phyloP scores from a whole-genome alignment of 148 eudicot genomes.

The Chenopodium quinoa region DNA sequence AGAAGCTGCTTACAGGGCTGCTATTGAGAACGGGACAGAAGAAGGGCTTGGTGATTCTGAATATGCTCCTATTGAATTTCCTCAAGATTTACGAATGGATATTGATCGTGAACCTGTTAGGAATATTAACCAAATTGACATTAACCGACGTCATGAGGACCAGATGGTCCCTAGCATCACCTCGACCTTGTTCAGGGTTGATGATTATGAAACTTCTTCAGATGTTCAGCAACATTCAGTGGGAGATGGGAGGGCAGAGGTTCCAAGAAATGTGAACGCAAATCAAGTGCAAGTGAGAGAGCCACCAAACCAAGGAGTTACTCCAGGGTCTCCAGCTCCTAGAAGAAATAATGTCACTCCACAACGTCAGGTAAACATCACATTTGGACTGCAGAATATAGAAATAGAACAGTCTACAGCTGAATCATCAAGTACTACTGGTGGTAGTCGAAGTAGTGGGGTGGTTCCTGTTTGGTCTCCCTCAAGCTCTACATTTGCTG shows the following conservation, averaged over 20 bases:
- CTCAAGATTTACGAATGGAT: slow-evolving; percentile 75
- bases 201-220: slow-evolving; percentile 66
- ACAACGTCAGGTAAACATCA: slow-evolving; percentile 35
- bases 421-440: slow-evolving; percentile 63
- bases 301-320: slow-evolving; percentile 21
- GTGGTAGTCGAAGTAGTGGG: slow-evolving; percentile 67
- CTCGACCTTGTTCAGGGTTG: slow-evolving; percentile 59
- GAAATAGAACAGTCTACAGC: slow-evolving; percentile 62
- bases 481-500: slow-evolving; percentile 54
- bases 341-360: slow-evolving; percentile 24
- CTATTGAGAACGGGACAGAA: slow-evolving; percentile 76
- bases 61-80: slow-evolving; percentile 58
- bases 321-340: slow-evolving; percentile 21
- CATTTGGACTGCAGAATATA: slow-evolving; percentile 44
- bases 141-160: slow-evolving; percentile 60
- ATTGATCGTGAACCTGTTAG: slow-evolving; percentile 53
- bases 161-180: slow-evolving; percentile 98
- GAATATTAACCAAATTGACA: slow-evolving; percentile 33
- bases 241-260: slow-evolving; percentile 71
- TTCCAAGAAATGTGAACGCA: slow-evolving; percentile 50
- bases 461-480: slow-evolving; percentile 98
- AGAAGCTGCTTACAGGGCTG: slow-evolving; percentile 74
- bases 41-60: slow-evolving; percentile 99
- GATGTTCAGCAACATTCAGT: slow-evolving; percentile 45
- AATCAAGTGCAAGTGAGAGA: slow-evolving; percentile 46